phyloP scores from a whole-genome alignment of 192 early-diverging fungal genomes.

The Rhizophagus clarus region DNA sequence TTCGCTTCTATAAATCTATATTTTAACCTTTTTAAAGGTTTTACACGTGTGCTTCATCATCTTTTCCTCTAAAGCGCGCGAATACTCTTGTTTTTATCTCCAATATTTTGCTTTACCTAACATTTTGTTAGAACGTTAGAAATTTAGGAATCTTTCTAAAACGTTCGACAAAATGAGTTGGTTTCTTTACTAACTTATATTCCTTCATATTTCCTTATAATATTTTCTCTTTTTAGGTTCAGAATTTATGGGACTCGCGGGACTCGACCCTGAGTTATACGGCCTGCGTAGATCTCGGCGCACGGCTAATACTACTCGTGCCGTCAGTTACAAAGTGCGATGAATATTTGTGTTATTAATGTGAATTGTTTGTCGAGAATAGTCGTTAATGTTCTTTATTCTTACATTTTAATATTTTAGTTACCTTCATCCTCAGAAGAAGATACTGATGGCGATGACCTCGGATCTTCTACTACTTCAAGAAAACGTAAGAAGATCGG shows the following conservation, averaged over 20 bases:
- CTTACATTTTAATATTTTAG: neutral
- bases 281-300: conserved; percentile 24
- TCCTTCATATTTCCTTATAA: neutral
- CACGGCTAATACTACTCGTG: neutral
- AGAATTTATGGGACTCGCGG: conserved; percentile 19
- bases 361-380: neutral
- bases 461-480: neutral
- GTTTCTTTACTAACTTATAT: neutral
- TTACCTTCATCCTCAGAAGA: conserved; percentile 19
- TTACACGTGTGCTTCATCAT: neutral
- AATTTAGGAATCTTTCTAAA: neutral
- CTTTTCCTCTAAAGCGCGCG: neutral
- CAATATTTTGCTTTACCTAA: neutral
- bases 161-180: neutral
- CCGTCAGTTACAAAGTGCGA: conserved; percentile 23
- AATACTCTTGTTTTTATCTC: neutral
- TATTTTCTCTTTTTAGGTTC: conserved; percentile 2
- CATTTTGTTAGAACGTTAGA: neutral
- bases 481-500: conserved; percentile 9
- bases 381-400: neutral
- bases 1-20: neutral
- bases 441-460: neutral
- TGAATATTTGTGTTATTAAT: neutral
- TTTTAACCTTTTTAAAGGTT: neutral
- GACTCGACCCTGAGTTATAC: conserved; percentile 26